Evolutionary conservation across 306 rosid species (phyloP), one percentile per base, ranked within the genome.

Genomic region (Malus asiatica): DNA sequence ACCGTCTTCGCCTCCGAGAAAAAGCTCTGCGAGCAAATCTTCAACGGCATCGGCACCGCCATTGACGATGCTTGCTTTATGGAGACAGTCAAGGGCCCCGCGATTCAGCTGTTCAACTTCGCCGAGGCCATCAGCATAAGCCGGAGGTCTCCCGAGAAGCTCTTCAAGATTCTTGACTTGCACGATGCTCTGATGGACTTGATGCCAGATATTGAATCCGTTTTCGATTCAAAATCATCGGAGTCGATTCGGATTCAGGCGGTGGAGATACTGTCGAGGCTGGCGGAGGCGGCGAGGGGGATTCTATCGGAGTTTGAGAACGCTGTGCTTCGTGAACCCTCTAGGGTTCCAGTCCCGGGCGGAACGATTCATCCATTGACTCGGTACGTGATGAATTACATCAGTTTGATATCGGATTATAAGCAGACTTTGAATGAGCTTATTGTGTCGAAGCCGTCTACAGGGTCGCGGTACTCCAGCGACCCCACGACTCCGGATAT

Each of bases 361-460:
- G 99, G 99, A 10, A 96, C 99, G 1, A 84, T 96, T 83, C 99
- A 96, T 67, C 99, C 99, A 19, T 59, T 96, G 89, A 96, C 99
- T 30, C 89, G 98, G 84, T 96, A 96, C 77, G 99, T 96, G 18
- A 96, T 96, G 99, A 96, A 96, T 76, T 96, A 96, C 45, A 90
- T 96, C 62, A 90, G 91, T 71, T 83, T 96, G 90, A 96, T 96
- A 38, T 90, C 98, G 5, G 98, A 96, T 78, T 96, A 96, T 64
- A 90, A 87, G 87, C 90, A 76, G 81, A 93, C 93, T 59, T 66
- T 93, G 90, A 86, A 83, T 61, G 97, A 93, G 80, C 96, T 96
- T 68, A 87, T 96, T 8, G 97, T 96, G 83, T 96, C 98, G 4
- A 92, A 89, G 78, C 99, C 99, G 4, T 90, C 98, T 0, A 86